A percentile compares a stretch with the other conserved stretches of the same genome.
phyloP scores from a whole-genome alignment of 176 grass and related monocot species.

The Ensete ventricosum region DNA sequence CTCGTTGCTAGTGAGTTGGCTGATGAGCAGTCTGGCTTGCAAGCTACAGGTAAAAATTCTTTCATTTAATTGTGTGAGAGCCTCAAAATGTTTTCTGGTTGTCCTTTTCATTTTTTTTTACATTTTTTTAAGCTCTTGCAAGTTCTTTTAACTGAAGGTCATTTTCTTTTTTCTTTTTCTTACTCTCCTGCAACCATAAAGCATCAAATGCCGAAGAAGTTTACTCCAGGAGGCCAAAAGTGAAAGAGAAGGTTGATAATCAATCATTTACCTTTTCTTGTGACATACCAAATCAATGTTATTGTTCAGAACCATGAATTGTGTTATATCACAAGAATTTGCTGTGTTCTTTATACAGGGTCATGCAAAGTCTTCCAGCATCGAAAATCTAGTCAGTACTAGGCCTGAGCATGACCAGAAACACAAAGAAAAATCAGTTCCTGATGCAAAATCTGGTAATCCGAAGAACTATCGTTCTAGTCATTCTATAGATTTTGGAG shows the following conservation, averaged over 20 bases:
- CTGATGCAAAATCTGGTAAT: constrained; percentile 44
- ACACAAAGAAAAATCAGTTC: constrained; percentile 31
- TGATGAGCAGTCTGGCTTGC: constrained; percentile 58
- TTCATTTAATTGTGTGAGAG: background rate
- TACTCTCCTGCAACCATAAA: constrained; percentile 5
- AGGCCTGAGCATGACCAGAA: constrained; percentile 44
- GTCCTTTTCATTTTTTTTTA: constrained; percentile 18
- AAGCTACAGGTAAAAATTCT: constrained; percentile 51
- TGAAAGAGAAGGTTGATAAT: constrained; percentile 56
- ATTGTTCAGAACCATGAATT: background rate
- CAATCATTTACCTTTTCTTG: constrained; percentile 1
- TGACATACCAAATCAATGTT: background rate
- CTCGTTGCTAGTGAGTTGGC: constrained; percentile 76
- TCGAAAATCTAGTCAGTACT: constrained; percentile 24
- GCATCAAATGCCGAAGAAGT: constrained; percentile 45
- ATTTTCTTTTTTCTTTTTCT: constrained; percentile 24
- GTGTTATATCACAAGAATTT: background rate
- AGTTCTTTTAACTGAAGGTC: background rate
- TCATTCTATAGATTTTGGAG: constrained; percentile 32
- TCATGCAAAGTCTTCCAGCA: constrained; percentile 42
- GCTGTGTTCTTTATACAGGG: constrained; percentile 22
- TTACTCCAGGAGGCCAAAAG: constrained; percentile 55
- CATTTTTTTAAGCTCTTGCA: constrained; percentile 1
- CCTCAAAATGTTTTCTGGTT: constrained; percentile 7
- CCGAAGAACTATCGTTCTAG: constrained; percentile 27